Base-by-base conservation (phyloP, 345 rosid genomes). In the Gossypium turneri region DNA sequence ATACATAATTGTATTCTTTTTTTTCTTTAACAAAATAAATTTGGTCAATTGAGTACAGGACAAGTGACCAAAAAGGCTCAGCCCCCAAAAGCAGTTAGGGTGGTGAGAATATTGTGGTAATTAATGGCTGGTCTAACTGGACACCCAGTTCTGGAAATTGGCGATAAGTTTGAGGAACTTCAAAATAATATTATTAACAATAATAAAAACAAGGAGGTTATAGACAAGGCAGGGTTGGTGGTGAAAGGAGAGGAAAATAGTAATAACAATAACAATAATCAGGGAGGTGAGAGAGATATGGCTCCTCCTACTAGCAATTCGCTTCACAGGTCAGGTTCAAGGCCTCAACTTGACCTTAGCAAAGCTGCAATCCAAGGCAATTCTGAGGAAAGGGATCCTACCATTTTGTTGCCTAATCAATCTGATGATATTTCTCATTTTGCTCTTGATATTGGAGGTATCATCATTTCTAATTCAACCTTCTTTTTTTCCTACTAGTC, bases 361-460 rank as follows among this genome's bases (percentile, higher is more conserved):
- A 93, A 93, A 82, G 99, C 99, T 79, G 97, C 93, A 70, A 96
- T 96, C 80, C 94, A 91, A 22, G 99, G 98, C 63, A 93, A 85
- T 81, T 88, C 86, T 71, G 99, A 96, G 75, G 98, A 90, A 85
- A 89, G 86, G 79, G 88, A 93, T 82, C 99, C 99, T 56, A 92
- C 98, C 4, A 95, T 95, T 82, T 82, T 95, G 57, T 80, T 95
- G 84, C 50, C 99, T 75, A 95, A 95, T 86, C 98, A 95, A 64
- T 95, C 97, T 76, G 99, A 95, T 87, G 98, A 94, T 76, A 89
- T 95, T 73, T 95, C 96, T 62, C 98, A 95, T 78, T 83, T 93
- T 82, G 94, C 99, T 72, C 88, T 93, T 81, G 99, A 95, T 75
- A 95, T 95, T 70, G 99, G 99, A 88, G 99, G 99, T 94, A 59